These are phyloP conservation scores for Misopates orontium DNA, from an alignment of 257 asterid species.

Conservation along the genomic window DNA sequence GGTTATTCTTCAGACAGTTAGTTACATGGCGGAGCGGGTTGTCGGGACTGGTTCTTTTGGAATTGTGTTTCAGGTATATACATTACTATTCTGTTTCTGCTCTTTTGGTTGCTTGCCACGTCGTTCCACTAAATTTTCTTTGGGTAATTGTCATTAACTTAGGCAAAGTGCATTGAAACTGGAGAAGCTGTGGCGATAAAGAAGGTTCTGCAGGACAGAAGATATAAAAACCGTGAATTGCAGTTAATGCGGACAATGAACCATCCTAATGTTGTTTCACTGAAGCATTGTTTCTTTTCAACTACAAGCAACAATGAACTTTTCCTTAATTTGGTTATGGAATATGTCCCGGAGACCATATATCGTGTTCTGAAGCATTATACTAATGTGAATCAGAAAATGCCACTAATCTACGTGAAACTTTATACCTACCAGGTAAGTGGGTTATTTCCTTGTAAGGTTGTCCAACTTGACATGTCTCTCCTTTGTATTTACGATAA, in stretches of 20 bases:
- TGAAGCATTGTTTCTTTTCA: slow-evolving; percentile 91
- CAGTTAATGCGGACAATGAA: slow-evolving; percentile 93
- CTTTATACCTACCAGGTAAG: slow-evolving; percentile 89
- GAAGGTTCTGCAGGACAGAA: slow-evolving; percentile 91
- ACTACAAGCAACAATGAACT: slow-evolving; percentile 83
- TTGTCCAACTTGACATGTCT: slow-evolving; percentile 12
- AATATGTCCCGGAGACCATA: slow-evolving; percentile 87
- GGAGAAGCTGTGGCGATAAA: slow-evolving; percentile 95
- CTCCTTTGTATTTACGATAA: slow-evolving; percentile 12
- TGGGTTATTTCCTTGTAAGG: slow-evolving; percentile 7
- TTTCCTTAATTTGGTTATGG: slow-evolving; percentile 93
- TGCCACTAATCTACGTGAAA: slow-evolving; percentile 92
- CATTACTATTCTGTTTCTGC: slow-evolving; percentile 4
- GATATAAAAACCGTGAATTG: slow-evolving; percentile 93
- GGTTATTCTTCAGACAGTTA: slow-evolving; percentile 42
- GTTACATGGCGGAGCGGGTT: slow-evolving; percentile 73
- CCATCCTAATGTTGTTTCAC: slow-evolving; percentile 87
- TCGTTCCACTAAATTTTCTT: slow-evolving; percentile 2
- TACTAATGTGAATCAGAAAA: slow-evolving; percentile 70
- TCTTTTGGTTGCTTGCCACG: neutral
- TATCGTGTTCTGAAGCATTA: slow-evolving; percentile 72
- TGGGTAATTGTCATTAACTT: slow-evolving; percentile 21
- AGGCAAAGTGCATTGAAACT: slow-evolving; percentile 97
- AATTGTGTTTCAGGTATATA: slow-evolving; percentile 63
- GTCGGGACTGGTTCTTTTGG: slow-evolving; percentile 78